phyloP scores from a whole-genome alignment of 2,329 filamentous ascomycete species.

The Cladosporium sp. region DNA sequence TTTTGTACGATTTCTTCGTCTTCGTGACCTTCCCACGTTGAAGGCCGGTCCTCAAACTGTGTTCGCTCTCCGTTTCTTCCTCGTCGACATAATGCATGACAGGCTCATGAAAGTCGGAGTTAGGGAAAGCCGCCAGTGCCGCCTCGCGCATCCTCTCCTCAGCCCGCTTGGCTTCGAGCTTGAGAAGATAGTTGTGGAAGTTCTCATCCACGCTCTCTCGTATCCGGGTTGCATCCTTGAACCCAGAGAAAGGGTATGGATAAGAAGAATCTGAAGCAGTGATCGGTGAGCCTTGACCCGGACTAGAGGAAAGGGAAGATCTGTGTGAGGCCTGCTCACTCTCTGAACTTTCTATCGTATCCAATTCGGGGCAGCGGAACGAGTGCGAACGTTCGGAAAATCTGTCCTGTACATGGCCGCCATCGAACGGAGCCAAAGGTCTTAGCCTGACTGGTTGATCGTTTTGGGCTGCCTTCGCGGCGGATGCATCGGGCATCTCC shows the following conservation, averaged over 20 bases:
- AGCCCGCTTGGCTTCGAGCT: conserved; percentile 73
- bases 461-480: conserved; percentile 6
- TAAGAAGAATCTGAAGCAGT: conserved; percentile 46
- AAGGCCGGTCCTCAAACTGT: conserved; percentile 34
- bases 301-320: conserved; percentile 41
- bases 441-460: conserved; percentile 18
- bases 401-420: conserved; percentile 28
- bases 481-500: conserved; percentile 3
- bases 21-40: conserved; percentile 36
- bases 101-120: conserved; percentile 63
- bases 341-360: conserved; percentile 59
- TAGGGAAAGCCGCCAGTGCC: conserved; percentile 72
- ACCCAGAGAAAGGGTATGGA: conserved; percentile 19
- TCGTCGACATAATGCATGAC: conserved; percentile 70
- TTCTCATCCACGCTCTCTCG: conserved; percentile 69
- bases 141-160: conserved; percentile 75
- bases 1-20: conserved; percentile 29
- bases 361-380: conserved; percentile 57
- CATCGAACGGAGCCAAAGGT: conserved; percentile 27
- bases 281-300: conserved; percentile 37
- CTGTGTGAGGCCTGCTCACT: conserved; percentile 38
- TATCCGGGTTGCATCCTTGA: conserved; percentile 51
- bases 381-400: conserved; percentile 45
- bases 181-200: conserved; percentile 71
- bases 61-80: conserved; percentile 52